Evolutionary conservation across 2,329 filamentous ascomycete species (phyloP).

Genomic region (Septoria petroselini): DNA sequence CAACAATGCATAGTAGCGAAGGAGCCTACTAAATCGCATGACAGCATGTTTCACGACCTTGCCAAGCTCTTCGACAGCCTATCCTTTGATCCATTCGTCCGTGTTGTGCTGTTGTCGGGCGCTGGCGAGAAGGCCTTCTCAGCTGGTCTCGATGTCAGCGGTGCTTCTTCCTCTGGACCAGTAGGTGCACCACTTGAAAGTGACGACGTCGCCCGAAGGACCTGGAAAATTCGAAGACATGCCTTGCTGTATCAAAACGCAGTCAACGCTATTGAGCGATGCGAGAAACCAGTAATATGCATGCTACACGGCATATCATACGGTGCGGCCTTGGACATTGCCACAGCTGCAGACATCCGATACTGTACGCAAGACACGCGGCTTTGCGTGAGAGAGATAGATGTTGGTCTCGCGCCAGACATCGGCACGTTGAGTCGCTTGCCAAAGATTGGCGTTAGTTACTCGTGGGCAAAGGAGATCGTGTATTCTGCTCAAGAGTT

Average conservation of each 20-base stretch:
- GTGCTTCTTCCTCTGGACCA: conserved; percentile 18
- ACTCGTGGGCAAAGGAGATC: conserved; percentile 75
- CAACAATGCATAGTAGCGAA: conserved; percentile 45
- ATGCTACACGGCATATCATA: conserved; percentile 74
- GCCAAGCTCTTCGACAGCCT: conserved; percentile 67
- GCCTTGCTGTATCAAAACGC: conserved; percentile 75
- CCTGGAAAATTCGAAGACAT: conserved; percentile 55
- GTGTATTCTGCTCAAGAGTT: conserved; percentile 68
- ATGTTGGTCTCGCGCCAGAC: conserved; percentile 76
- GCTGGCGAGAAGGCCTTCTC: conserved; percentile 83
- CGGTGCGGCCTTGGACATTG: conserved; percentile 69
- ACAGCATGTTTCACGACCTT: conserved; percentile 78
- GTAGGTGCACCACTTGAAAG: conserved; percentile 8
- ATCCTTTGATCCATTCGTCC: conserved; percentile 67
- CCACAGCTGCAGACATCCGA: conserved; percentile 67
- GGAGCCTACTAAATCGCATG: not conserved
- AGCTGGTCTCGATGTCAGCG: conserved; percentile 66
- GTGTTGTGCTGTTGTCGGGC: conserved; percentile 74
- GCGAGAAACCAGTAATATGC: conserved; percentile 83
- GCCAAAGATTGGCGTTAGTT: conserved; percentile 67
- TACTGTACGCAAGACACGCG: conserved; percentile 55
- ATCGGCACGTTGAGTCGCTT: conserved; percentile 71
- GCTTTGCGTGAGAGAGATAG: conserved; percentile 75
- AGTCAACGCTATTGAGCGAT: conserved; percentile 72
- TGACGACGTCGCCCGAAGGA: conserved; percentile 22